These are phyloP conservation scores for Blastomyces gilchristii DNA, from an alignment of 2,329 filamentous ascomycete species.

Conservation along the genomic window DNA sequence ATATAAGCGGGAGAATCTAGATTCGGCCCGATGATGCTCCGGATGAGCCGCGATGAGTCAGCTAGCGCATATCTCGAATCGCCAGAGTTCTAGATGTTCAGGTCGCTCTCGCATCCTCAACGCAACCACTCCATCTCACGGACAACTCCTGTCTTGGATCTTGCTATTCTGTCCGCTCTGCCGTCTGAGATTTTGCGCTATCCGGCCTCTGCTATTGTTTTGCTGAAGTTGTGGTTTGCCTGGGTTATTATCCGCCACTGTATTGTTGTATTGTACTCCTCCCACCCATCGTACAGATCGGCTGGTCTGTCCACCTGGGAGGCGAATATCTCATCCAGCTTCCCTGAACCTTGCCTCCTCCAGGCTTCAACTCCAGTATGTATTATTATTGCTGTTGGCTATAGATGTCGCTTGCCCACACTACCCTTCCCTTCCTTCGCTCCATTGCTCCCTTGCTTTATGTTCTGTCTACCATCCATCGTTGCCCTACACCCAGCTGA, in stretches of 20 bases:
- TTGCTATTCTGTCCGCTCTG: background rate
- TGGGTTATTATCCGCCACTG: background rate
- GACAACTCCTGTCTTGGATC: background rate
- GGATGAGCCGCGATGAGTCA: background rate
- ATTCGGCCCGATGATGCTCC: constrained; percentile 1
- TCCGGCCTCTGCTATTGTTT: background rate
- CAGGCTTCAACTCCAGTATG: background rate
- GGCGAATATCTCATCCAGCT: background rate
- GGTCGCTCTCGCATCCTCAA: background rate
- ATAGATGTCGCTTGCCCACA: background rate
- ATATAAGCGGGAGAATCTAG: background rate
- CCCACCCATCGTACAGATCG: background rate
- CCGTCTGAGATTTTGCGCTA: background rate
- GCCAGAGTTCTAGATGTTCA: constrained; percentile 3
- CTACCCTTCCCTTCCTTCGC: background rate
- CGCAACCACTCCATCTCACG: background rate
- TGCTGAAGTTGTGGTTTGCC: background rate
- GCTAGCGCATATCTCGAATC: background rate
- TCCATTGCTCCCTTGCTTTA: background rate
- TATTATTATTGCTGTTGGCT: background rate
- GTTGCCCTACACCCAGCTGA: background rate
- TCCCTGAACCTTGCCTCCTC: background rate
- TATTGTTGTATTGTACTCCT: background rate
- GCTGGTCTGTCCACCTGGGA: background rate
- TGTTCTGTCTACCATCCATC: background rate